Evolutionary conservation across 768 basidiomycete genomes (phyloP).

Genomic region (Suillus occidentalis): DNA sequence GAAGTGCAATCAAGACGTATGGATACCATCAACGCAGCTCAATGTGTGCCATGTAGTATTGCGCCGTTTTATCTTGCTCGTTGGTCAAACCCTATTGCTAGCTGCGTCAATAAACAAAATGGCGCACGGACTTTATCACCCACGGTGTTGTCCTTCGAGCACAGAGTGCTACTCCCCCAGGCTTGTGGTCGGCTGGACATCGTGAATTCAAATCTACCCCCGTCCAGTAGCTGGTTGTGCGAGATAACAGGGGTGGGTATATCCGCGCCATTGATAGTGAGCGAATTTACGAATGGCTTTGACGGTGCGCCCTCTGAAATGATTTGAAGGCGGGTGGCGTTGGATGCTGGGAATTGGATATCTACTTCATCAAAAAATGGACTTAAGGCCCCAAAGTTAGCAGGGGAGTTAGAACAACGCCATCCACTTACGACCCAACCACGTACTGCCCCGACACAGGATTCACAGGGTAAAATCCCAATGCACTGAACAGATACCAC

Average conservation of each 20-base stretch:
- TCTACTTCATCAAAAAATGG: conserved; percentile 56
- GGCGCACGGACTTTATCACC: not conserved
- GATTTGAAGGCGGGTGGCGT: conserved; percentile 45
- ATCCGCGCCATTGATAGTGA: conserved; percentile 54
- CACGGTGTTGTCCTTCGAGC: not conserved
- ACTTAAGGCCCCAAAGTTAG: conserved; percentile 17
- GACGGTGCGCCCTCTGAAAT: conserved; percentile 54
- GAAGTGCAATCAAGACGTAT: not conserved
- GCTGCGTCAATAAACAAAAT: not conserved
- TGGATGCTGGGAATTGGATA: conserved; percentile 48
- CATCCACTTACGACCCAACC: conserved; percentile 62
- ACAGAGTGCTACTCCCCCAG: conserved; percentile 39
- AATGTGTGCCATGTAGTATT: not conserved
- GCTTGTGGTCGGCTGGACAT: conserved; percentile 55
- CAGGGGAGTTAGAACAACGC: not conserved
- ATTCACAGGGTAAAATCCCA: conserved; percentile 86
- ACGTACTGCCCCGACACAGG: conserved; percentile 76
- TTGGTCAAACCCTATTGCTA: not conserved
- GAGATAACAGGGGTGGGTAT: conserved; percentile 49
- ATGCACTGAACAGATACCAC: conserved; percentile 80
- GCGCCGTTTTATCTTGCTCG: not conserved
- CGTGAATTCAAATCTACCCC: conserved; percentile 60
- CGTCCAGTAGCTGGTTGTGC: conserved; percentile 60
- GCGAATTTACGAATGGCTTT: conserved; percentile 59
- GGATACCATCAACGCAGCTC: not conserved